Evolutionary conservation across 495 filamentous ascomycete genomes (phyloP).

Genomic region (Neurospora terricola): DNA sequence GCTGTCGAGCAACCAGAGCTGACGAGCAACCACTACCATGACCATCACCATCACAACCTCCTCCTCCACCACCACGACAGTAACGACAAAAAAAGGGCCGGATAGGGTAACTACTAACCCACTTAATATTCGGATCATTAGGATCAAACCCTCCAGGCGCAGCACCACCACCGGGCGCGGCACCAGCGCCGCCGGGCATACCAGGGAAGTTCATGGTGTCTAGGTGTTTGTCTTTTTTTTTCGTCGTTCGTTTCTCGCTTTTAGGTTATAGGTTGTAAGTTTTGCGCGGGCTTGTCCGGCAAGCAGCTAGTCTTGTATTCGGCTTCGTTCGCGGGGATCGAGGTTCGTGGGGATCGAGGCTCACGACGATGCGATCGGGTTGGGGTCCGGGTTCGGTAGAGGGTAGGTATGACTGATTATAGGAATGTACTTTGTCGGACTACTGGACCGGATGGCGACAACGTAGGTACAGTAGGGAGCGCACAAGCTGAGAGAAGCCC

Average conservation of each 20-base stretch:
- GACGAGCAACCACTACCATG: background rate
- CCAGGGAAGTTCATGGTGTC: conserved; percentile 18
- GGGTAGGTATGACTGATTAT: no score
- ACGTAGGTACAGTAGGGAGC: background rate
- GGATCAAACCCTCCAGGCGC: conserved; percentile 19
- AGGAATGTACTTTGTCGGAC: no score
- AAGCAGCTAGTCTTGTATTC: no score
- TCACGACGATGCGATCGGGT: no score
- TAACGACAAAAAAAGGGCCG: background rate
- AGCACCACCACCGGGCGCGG: background rate
- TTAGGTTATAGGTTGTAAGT: background rate
- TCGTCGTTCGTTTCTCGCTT: background rate
- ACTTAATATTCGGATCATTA: conserved; percentile 35
- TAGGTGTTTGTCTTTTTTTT: no score
- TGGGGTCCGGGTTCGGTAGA: no score
- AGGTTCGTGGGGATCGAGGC: no score
- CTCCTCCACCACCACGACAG: background rate
- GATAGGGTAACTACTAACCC: conserved; percentile 1
- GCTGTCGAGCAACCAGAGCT: background rate
- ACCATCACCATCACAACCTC: background rate
- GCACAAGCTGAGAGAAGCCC: background rate
- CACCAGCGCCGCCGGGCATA: conserved; percentile 1
- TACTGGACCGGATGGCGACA: no score
- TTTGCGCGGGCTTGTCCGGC: background rate
- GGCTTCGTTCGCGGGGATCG: no score